These are phyloP conservation scores for Hura crepitans DNA, from an alignment of 441 rosid genomes.

Conservation along the genomic window DNA sequence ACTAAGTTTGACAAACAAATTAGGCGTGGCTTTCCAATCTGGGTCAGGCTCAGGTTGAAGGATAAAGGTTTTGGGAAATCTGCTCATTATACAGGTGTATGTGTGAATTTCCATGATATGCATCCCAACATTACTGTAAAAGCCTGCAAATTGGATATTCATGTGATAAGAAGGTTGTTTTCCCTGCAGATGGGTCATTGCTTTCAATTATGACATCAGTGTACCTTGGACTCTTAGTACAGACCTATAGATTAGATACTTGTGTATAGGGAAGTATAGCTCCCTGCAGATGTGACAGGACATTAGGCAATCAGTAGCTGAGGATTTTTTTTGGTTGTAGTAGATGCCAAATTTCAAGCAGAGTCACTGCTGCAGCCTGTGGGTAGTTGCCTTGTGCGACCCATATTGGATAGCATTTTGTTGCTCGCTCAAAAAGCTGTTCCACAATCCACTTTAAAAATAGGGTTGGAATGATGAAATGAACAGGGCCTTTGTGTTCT, in stretches of 20 bases:
- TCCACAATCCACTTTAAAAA: neutral
- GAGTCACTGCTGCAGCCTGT: neutral
- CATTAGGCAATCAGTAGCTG: neutral
- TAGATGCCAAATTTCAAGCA: neutral
- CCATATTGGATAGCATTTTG: neutral
- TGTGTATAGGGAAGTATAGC: neutral
- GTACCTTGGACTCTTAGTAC: neutral
- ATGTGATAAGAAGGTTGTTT: neutral
- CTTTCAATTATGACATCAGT: neutral
- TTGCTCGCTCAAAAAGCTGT: neutral
- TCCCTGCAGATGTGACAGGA: no score
- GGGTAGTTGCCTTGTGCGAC: neutral
- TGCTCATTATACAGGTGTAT: no score
- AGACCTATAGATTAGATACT: neutral
- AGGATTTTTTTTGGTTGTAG: neutral
- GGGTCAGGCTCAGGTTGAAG: no score
- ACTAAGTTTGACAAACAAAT: no score
- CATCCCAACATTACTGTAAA: neutral
- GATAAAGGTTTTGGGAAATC: no score
- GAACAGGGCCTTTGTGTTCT: neutral
- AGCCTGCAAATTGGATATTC: neutral
- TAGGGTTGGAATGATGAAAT: neutral
- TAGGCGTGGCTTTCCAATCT: no score
- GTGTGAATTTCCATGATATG: conserved; percentile 1
- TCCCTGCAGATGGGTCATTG: neutral